Conservation (phyloP, 225 moss, liverwort and hornwort species). For the Ulota crispa region DNA sequence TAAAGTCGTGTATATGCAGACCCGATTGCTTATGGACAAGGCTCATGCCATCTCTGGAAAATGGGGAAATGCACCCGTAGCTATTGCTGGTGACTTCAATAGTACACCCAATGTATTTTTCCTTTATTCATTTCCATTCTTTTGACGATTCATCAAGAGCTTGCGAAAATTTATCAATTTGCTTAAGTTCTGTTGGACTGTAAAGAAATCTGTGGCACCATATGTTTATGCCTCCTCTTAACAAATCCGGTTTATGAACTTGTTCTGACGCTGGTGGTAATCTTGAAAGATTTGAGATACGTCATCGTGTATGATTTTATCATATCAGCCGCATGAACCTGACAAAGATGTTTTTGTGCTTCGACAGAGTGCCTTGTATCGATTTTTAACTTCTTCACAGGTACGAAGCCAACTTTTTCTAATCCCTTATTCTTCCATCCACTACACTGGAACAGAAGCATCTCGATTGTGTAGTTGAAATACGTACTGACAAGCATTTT, state of each 20-base stretch:
- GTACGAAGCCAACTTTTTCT: constrained; percentile 3
- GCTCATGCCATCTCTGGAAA: constrained; percentile 72
- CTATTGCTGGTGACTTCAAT: constrained; percentile 92
- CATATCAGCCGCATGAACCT: constrained; percentile 12
- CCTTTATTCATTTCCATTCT: neutral
- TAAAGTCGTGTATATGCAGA: constrained; percentile 42
- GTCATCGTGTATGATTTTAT: neutral
- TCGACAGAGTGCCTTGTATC: constrained; percentile 50
- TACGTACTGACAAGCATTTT: constrained; percentile 22
- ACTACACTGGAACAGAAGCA: neutral
- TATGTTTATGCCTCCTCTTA: neutral
- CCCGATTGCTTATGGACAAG: constrained; percentile 74
- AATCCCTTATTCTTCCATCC: constrained; percentile 6
- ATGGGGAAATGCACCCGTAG: constrained; percentile 78
- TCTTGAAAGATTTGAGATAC: neutral
- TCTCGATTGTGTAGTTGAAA: constrained; percentile 10
- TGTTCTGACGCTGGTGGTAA: neutral
- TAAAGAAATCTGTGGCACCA: neutral
- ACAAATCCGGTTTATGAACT: neutral
- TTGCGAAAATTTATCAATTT: constrained; percentile 2
- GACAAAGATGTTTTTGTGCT: constrained; percentile 22
- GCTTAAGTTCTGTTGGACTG: neutral
- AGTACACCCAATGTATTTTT: constrained; percentile 67
- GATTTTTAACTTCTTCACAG: constrained; percentile 48
- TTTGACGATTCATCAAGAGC: constrained; percentile 1